A percentile compares a stretch with the other conserved stretches of the same genome.
Evolutionary conservation across 1,284 basidiomycete genomes (phyloP).

Genomic region (Malassezia nana): DNA sequence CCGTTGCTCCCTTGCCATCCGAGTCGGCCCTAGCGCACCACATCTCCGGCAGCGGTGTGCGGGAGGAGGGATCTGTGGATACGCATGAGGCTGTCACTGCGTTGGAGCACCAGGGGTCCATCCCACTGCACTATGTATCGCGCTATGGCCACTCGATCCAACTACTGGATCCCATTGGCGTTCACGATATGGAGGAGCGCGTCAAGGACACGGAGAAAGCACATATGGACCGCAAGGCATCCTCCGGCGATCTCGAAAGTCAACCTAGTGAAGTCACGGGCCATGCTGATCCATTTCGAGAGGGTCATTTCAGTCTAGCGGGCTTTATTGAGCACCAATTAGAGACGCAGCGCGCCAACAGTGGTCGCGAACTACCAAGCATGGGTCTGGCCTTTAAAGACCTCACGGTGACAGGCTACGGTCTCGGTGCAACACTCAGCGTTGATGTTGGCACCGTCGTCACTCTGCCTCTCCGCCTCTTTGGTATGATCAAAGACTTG

Average conservation of each 20-base stretch:
- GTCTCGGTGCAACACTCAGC: conserved; percentile 25
- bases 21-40: neutral
- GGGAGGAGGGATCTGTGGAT: neutral
- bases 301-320: conserved; percentile 47
- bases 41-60: neutral
- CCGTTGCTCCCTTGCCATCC: neutral
- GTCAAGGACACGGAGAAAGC: neutral
- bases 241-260: conserved; percentile 1
- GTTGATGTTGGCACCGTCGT: conserved; percentile 24
- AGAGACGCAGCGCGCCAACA: conserved; percentile 22
- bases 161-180: conserved; percentile 2
- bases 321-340: conserved; percentile 37
- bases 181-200: neutral
- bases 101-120: neutral
- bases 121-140: neutral
- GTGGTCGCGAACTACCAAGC: conserved; percentile 25
- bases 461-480: conserved; percentile 19
- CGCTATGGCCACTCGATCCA: neutral
- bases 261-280: neutral
- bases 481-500: conserved; percentile 18
- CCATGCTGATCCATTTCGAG: neutral
- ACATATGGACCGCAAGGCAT: neutral
- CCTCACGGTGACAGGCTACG: conserved; percentile 29
- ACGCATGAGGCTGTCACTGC: neutral
- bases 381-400: conserved; percentile 26